Base-by-base conservation (phyloP, 192 early-diverging fungal species). In the Mortierella hygrophila region DNA sequence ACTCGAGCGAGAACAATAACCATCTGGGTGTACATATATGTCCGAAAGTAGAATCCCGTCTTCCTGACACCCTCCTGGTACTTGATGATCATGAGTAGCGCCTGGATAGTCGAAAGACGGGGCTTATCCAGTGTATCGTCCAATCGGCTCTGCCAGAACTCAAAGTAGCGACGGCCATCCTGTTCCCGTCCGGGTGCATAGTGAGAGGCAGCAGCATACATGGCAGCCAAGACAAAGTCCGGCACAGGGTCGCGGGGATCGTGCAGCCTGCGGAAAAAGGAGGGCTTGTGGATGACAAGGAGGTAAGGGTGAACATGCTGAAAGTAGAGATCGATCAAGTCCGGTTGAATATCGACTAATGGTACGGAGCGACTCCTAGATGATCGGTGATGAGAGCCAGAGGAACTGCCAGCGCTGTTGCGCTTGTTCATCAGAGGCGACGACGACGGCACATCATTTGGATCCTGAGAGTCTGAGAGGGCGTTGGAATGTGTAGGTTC, bases 71-170 rank as follows among this genome's bases (percentile, higher is more conserved):
- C 85, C 70, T 93, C 91, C 41, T 91, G 91, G 71, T 91, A 93
- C 83, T 91, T 92, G 40, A 90, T 82, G 29, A 93, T 54, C 69
- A 93, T 76, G 18, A 93, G 44, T 16, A 90, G 47, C 11, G 91
- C 89, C 82, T 92, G 91, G 26, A 93, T 88, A 8, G 90, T 93
- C 37, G 90, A 88, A 7, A 93, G 68, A 46, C 91, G 71, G 35
- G 92, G 92, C 3, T 80, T 79, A 57, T 91, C 92, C n/a, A 89
- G 78, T 3, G 85, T 83, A 57, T 91, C 90, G 57, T 93, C 92
- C 21, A 92, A 60, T 37, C 85, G 77, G 65, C 86, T 83, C 73
- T 74, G 49, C 79, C 77, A 78, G 23, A 82, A 77, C 40, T 85
- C 52, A 80, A 85, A 89, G 71, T 88, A 82, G 3, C 77, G 81